Evolutionary conservation across 1,139 yeast species (phyloP).

Genomic region (Zhuliangozyma parablackwelliae): DNA sequence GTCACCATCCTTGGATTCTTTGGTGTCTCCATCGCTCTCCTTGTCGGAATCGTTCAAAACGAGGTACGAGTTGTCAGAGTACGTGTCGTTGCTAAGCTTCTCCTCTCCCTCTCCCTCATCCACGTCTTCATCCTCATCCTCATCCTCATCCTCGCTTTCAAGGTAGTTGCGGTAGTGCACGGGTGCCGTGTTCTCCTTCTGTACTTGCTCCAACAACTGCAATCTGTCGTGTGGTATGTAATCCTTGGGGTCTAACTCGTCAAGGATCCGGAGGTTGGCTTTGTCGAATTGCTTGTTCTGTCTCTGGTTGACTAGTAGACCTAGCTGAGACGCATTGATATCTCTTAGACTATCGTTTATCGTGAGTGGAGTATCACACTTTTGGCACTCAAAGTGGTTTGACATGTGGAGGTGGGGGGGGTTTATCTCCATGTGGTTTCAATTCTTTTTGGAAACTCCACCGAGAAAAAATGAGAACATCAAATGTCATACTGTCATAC

Average conservation of each 20-base stretch:
- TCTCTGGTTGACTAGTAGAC: slow-evolving; percentile 17
- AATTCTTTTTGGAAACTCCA: neutral
- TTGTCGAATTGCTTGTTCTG: slow-evolving; percentile 9
- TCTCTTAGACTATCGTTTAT: slow-evolving; percentile 27
- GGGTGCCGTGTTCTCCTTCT: slow-evolving; percentile 14
- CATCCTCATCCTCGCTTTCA: slow-evolving; percentile 17
- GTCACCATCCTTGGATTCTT: slow-evolving; percentile 1
- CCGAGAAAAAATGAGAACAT: too few relatives aligned
- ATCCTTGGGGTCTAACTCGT: slow-evolving; percentile 22
- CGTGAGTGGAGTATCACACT: slow-evolving; percentile 29
- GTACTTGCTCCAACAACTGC: slow-evolving; percentile 20
- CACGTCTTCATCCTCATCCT: slow-evolving; percentile 11
- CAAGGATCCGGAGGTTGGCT: slow-evolving; percentile 10
- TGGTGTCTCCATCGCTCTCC: slow-evolving; percentile 6
- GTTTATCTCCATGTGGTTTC: neutral
- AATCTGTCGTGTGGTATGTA: slow-evolving; percentile 32
- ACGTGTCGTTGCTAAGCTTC: slow-evolving; percentile 9
- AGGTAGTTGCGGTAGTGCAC: slow-evolving; percentile 15
- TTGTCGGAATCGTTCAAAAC: slow-evolving; percentile 20
- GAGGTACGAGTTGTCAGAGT: slow-evolving; percentile 27
- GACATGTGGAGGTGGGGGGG: too few relatives aligned
- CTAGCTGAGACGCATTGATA: slow-evolving; percentile 30
- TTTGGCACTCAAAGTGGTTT: slow-evolving; percentile 21
- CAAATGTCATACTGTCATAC: neutral
- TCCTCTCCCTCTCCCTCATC: slow-evolving; percentile 13